Base-by-base conservation (phyloP, 768 basidiomycete genomes). In the Tylopilus balloui region DNA sequence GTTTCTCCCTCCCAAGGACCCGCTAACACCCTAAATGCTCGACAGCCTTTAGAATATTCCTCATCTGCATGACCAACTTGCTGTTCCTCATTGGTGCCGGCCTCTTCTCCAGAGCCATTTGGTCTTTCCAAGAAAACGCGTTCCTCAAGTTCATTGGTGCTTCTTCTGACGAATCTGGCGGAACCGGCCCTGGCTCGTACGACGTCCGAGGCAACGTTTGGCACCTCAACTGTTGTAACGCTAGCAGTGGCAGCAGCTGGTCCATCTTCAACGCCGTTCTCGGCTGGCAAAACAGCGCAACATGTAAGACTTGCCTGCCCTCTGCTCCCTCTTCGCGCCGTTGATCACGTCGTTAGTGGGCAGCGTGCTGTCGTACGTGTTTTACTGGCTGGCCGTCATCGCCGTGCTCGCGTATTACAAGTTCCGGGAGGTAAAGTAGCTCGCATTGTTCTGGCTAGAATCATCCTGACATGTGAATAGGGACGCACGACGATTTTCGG, bases 21-120 rank as follows among this genome's bases (percentile, higher is more conserved):
- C 32, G 8, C 20, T 51, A 17, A 41, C 14, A 9, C 20, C 1
- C 17, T 13, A 14, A 41, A 10, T 13, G 20, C 24, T 12, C 10
- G 9, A 20, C 52, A 81, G 88, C 91, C 1, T 73, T 97, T 28
- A 83, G 80, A 28, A 71, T 92, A 55, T 98, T 98, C 84, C 78
- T 99, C 46, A 71, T 97, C 59, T 74, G 82, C 44, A 98, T 96
- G 76, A 95, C 95, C 44, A 90, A 90, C 73, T 70, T 98, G 55
- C 73, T 98, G 40, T 78, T 97, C 56, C 82, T 98, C 59, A 91
- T 99, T 67, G 95, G 95, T 23, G 86, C 95, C 0, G 95, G 95
- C 14, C 78, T 99, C 23, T 92, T 95, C 73, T 86, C 84, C 57
- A 88, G 81, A 68, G 76, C 84, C 4, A 74, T 91, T 19, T 81